Conservation (phyloP, 352 stramenopile genomes). For the Halophytophthora batemanensis region DNA sequence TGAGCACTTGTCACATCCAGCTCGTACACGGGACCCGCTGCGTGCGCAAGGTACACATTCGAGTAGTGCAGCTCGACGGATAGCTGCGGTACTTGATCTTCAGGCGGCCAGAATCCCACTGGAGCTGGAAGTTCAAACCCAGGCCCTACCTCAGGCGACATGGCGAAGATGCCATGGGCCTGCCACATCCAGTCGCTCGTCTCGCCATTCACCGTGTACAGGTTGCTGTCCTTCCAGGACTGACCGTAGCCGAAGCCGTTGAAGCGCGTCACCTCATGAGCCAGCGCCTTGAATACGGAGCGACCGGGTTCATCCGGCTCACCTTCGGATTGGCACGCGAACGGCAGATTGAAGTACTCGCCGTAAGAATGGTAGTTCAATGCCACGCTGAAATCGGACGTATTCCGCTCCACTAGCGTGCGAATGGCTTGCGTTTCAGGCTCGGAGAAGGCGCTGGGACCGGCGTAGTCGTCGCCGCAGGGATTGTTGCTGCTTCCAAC, state of each 20-base stretch:
- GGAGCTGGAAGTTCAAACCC: constrained; percentile 35
- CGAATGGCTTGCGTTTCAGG: constrained; percentile 78
- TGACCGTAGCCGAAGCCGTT: constrained; percentile 78
- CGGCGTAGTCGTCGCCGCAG: constrained; percentile 77
- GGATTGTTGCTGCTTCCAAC: constrained; percentile 61
- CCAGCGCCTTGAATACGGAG: constrained; percentile 46
- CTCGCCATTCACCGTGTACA: constrained; percentile 87
- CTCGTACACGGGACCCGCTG: constrained; percentile 55
- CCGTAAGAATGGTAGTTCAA: constrained; percentile 88
- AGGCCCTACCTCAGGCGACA: constrained; percentile 82
- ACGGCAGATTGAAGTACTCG: constrained; percentile 80
- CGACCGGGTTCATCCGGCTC: constrained; percentile 29
- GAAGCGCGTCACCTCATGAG: constrained; percentile 65
- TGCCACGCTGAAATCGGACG: constrained; percentile 51
- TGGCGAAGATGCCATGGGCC: constrained; percentile 74
- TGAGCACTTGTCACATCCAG: constrained; percentile 34
- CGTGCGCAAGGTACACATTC: constrained; percentile 52
- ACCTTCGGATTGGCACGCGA: constrained; percentile 69
- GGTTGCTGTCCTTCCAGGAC: constrained; percentile 78
- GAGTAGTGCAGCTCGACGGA: constrained; percentile 72
- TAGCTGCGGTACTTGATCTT: constrained; percentile 48
- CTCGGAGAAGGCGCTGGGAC: constrained; percentile 68
- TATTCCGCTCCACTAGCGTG: constrained; percentile 47
- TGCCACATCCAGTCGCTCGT: constrained; percentile 88
- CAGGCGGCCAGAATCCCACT: constrained; percentile 66